Base-by-base conservation (phyloP, 805 yeast species). In the Hanseniaspora clermontiae region DNA sequence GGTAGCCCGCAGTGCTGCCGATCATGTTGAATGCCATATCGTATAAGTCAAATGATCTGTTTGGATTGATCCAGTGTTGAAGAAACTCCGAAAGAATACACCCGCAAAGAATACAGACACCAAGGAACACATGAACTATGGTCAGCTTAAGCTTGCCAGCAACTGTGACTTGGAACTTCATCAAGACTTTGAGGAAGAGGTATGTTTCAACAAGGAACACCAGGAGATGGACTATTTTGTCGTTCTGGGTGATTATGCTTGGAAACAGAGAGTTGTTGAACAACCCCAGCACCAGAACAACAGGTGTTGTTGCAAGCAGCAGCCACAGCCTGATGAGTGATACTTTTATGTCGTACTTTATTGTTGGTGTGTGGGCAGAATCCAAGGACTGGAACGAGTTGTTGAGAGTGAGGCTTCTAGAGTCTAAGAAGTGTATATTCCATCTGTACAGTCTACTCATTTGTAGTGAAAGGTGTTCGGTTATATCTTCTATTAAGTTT, bases 61-160 rank as follows among this genome's bases (percentile, higher is more conserved):
- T 62, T 0, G 79, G 76, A 43, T 56, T 56, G 40, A 77, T 68
- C 2, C 76, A 40, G 17, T 72, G 72, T 60, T 81, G 86, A 1
- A 73, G 55, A 49, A 74, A 67, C 61, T 81, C 86, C 66, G 81
- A 81, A 2, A 70, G 68, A 3, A 79, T 63, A 14, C 77, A 68
- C 0, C 75, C 82, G 2, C 69, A 70, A 1, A 75, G n/a, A 0
- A 80, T 70, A 62, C 84, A 79, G 3, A 72, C 60, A 0, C 69
- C 15, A 9, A 77, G 59, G 0, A 79, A 72, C 39, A 76, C 32
- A 29, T 63, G 68, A 4, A 43, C 11, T n/a, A 3, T 43, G 4
- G 20, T 17, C 14, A 51, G n/a, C 3, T 43, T 36, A 3, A 34
- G 27, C 27, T 5, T 24, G 27, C 27, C 27, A 24, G 27, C 27